Evolutionary conservation across 345 rosid genomes (phyloP), one percentile per base, ranked within the genome.

Genomic region (Sapria himalayana): DNA sequence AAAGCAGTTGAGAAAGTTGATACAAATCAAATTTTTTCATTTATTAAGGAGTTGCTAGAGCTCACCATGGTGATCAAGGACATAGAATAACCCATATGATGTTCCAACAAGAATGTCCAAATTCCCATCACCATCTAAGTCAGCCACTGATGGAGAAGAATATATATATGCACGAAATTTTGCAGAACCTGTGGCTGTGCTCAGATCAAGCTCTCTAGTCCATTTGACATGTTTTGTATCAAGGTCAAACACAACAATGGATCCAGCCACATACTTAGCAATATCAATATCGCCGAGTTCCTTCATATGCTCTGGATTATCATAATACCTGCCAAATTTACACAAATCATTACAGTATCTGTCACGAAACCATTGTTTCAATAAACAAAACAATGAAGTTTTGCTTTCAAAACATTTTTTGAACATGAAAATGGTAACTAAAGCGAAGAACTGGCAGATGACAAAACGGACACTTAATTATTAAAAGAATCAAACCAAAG

Each of bases 41-140:
- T n/a, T n/a, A n/a, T n/a, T n/a, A n/a, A n/a, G n/a, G n/a, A n/a
- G n/a, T n/a, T n/a, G n/a, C 19, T 37, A 23, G 51, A 51, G 15
- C 52, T 63, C 72, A 91, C 99, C 99, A 50, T 55, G 85, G 57
- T 91, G 99, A 73, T 91, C 99, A 60, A 91, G 49, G 52, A 78
- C 89, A 62, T 91, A 91, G 58, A 91, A 84, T 60, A 84, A 61
- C 54, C 99, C 99, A 65, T 62, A 84, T 20, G 96, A 91, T 48
- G 94, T 91, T 51, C 99, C 99, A 16, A 84, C 85, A 55, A 84
- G 89, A 48, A 91, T 80, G 63, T 91, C 99, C 78, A 91, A 58
- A 54, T 84, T 67, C 33, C 99, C 99, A 72, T 91, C 96, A 18
- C 96, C 96, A 65, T 91, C 94, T 81, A 91, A 78, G 71, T 91